Conservation (phyloP, 768 basidiomycete genomes). For the Mycena metata region DNA sequence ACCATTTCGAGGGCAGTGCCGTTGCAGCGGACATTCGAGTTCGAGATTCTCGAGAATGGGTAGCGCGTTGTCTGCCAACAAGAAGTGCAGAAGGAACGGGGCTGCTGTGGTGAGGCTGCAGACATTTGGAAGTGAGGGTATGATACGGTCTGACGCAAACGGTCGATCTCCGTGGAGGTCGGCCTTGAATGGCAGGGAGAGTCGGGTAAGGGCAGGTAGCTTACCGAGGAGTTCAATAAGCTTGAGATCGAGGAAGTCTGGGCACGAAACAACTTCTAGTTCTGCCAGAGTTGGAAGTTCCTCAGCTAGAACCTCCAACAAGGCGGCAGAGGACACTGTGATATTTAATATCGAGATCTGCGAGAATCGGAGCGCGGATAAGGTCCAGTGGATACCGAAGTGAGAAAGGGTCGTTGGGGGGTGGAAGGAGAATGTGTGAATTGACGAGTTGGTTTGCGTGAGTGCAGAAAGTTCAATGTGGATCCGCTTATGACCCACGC, state of each 20-base stretch:
- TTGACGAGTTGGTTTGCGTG: neutral
- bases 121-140: neutral
- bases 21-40: neutral
- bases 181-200: neutral
- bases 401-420: neutral
- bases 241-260: neutral
- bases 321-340: neutral
- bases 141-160: neutral
- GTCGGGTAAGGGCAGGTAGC: neutral
- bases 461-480: neutral
- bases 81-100: slow-evolving; percentile 10
- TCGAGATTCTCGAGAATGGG: slow-evolving; percentile 10
- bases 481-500: neutral
- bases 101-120: neutral
- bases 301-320: neutral
- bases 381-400: slow-evolving; percentile 4
- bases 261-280: neutral
- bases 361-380: slow-evolving; percentile 8
- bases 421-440: slow-evolving; percentile 16
- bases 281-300: slow-evolving; percentile 6
- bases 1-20: neutral
- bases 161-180: neutral
- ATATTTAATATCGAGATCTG: slow-evolving; percentile 2
- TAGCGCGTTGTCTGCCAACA: neutral
- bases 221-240: slow-evolving; percentile 6